These are phyloP conservation scores for Theobroma grandiflorum DNA, from an alignment of 441 rosid species.

Conservation along the genomic window DNA sequence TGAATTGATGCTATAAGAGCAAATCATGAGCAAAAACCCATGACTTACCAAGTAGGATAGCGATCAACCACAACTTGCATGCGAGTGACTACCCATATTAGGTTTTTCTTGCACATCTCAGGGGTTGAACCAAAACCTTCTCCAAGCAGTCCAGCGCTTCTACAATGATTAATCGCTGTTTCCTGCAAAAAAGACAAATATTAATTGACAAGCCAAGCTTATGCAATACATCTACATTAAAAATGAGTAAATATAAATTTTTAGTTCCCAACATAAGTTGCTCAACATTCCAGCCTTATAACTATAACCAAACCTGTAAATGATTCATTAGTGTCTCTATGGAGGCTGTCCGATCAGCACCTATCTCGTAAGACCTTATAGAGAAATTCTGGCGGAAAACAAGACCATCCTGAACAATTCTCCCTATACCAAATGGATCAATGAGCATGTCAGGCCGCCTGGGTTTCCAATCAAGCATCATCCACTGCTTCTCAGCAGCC, in stretches of 20 bases:
- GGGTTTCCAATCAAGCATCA: constrained; percentile 99
- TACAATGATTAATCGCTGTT: constrained; percentile 94
- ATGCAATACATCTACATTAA: constrained; percentile 6
- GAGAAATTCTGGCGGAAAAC: constrained; percentile 88
- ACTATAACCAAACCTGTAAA: constrained; percentile 64
- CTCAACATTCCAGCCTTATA: background rate
- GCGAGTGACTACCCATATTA: constrained; percentile 96
- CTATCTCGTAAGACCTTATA: constrained; percentile 97
- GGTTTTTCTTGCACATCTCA: constrained; percentile 89
- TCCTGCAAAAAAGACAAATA: constrained; percentile 53
- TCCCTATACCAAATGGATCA: constrained; percentile 87
- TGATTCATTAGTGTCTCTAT: constrained; percentile 99
- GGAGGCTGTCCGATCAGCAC: constrained; percentile 97
- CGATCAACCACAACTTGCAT: constrained; percentile 95
- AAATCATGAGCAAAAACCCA: background rate
- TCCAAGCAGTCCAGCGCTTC: constrained; percentile 83
- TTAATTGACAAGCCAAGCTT: background rate
- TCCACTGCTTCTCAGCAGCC: constrained; percentile 99
- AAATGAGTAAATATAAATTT: constrained; percentile 10
- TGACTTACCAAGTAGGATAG: constrained; percentile 90
- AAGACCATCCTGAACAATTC: constrained; percentile 89
- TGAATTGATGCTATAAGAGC: background rate
- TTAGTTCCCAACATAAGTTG: background rate
- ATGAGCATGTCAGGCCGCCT: constrained; percentile 82
- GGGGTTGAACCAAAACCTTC: constrained; percentile 99